Evolutionary conservation across 345 rosid species (phyloP), one percentile per base, ranked within the genome.

Genomic region (Boechera divaricarpa): DNA sequence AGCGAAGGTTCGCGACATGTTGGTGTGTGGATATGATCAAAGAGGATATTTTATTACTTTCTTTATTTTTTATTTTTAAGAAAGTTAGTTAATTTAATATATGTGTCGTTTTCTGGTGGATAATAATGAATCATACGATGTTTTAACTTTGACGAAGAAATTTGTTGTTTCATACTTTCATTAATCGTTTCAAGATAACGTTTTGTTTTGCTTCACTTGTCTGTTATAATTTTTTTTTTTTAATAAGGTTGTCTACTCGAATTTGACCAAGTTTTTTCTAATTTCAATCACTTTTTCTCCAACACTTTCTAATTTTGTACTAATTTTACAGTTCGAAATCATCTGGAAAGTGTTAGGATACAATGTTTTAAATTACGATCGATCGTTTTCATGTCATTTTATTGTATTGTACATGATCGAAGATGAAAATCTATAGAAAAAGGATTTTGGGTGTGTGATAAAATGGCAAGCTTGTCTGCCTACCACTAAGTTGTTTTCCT

Each of bases 1-100:
- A 1, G 1, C 2, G 61, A 64, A 62, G 80, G 52, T 81, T 79
- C 68, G 18, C 47, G 80, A 79, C 73, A 26, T 77, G 79, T 45
- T 52, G 79, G 35, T 52, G 15, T 36, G 28, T 15, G 4, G 87
- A 86, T 83, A 70, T 75, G 83, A 78, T 78, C 82, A 57, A 38
- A 29, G 12, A 61, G 12, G 68, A 68, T 67, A 51, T 71, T 70
- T 56, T 58, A 58, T 78, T 72, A 13, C 56, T 48, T 63, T 61
- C 63, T 10, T 1, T 54, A 15, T 75, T 56, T 57, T 66, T 74
- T 13, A 2, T n/a, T 52, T 44, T 3, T 6, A 0, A 4, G 24
- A 16, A 47, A 13, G 11, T 7, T 0, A n/a, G 6, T 29, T 11
- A 12, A 21, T 21, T 21, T 21, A 69, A 69, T 61, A 76, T 69